phyloP scores from a whole-genome alignment of 2,329 filamentous ascomycete species.

The Diaporthe ilicicola region DNA sequence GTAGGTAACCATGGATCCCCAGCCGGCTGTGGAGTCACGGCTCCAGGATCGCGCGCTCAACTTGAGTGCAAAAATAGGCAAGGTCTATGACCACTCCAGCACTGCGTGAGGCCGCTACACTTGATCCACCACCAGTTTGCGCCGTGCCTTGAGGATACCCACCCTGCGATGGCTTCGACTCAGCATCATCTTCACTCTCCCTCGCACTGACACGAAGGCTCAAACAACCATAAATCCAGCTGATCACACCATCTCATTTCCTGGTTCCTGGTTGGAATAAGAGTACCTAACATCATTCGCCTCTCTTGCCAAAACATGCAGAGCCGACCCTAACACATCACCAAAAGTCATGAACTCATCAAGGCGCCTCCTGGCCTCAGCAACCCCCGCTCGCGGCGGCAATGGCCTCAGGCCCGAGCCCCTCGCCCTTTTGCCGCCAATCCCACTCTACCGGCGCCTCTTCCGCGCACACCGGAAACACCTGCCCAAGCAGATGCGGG shows the following conservation, averaged over 20 bases:
- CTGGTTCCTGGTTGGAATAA: neutral
- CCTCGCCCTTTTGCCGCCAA: constrained; percentile 82
- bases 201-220: neutral
- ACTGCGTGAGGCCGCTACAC: neutral
- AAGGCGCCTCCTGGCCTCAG: constrained; percentile 46
- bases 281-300: neutral
- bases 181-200: neutral
- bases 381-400: constrained; percentile 44
- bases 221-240: neutral
- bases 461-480: constrained; percentile 86
- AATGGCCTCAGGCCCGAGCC: constrained; percentile 48
- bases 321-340: neutral
- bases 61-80: neutral
- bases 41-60: neutral
- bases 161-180: constrained; percentile 18
- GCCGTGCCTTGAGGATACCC: neutral
- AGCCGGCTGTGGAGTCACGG: neutral
- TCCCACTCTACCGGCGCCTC: constrained; percentile 88
- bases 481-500: constrained; percentile 75
- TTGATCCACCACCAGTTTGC: neutral
- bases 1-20: neutral
- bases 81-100: constrained; percentile 15
- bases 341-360: constrained; percentile 23
- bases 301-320: neutral
- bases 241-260: neutral